A percentile compares a stretch with the other conserved stretches of the same genome.
These are phyloP conservation scores for Cryptococcus sp. DNA, from an alignment of 1,284 basidiomycete species.

Conservation along the genomic window DNA sequence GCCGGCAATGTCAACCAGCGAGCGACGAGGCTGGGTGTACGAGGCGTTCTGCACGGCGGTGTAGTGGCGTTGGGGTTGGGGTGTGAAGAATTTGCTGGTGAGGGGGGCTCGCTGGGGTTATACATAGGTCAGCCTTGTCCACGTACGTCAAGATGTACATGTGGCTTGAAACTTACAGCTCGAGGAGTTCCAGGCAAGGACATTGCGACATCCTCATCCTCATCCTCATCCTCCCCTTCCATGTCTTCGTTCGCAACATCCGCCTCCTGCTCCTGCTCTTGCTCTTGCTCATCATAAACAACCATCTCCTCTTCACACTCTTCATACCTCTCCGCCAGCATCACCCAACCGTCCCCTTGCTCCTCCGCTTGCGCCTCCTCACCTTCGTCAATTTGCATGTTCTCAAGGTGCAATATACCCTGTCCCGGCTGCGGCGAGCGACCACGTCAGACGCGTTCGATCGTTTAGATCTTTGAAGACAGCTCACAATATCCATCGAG, in stretches of 20 bases:
- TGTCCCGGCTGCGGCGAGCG: constrained; percentile 22
- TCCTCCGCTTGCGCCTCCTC: constrained; percentile 1
- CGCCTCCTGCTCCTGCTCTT: constrained; percentile 2
- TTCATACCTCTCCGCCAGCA: constrained; percentile 4
- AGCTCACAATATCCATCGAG: constrained; percentile 36
- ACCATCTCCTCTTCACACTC: constrained; percentile 9
- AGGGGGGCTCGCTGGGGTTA: constrained; percentile 12
- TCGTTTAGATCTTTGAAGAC: neutral
- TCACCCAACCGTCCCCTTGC: constrained; percentile 2
- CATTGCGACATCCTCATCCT: constrained; percentile 14
- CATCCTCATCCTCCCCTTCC: constrained; percentile 9
- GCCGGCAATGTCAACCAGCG: constrained; percentile 19
- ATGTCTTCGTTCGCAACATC: constrained; percentile 10
- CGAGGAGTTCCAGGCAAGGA: constrained; percentile 20
- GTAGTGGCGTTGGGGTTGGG: constrained; percentile 25
- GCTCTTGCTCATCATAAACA: neutral
- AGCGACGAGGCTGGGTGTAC: constrained; percentile 18
- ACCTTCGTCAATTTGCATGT: neutral
- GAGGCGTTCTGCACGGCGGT: neutral
- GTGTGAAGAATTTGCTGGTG: constrained; percentile 33
- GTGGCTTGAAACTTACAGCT: constrained; percentile 5
- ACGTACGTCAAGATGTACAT: too few species aligned
- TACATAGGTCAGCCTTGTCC: too few species aligned
- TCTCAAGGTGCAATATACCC: constrained; percentile 18
- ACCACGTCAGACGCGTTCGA: neutral